Evolutionary conservation across 2,329 filamentous ascomycete species (phyloP).

Genomic region (Sporothrix phasma): DNA sequence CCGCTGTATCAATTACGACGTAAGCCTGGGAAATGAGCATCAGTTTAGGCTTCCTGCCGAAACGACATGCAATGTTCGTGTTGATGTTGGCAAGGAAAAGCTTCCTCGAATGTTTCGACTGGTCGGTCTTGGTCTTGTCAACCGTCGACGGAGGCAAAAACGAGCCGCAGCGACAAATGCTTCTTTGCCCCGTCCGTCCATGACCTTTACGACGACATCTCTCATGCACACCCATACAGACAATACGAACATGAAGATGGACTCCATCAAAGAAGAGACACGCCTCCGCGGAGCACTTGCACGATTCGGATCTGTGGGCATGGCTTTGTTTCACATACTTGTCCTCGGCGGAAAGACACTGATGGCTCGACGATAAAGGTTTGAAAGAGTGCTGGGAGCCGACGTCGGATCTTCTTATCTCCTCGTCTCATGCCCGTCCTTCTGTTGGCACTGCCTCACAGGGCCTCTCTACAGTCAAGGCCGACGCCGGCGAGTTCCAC

Average conservation of each 20-base stretch:
- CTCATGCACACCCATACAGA: not conserved
- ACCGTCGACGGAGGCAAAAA: not conserved
- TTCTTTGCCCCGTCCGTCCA: not conserved
- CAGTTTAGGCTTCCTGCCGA: not conserved
- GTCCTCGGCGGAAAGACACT: too few species aligned
- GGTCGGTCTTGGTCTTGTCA: not conserved
- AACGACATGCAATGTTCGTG: not conserved
- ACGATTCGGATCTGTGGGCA: not conserved
- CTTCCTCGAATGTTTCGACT: not conserved
- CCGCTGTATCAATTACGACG: not conserved
- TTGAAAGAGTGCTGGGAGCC: too few species aligned
- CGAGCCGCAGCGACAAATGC: not conserved
- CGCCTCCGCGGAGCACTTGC: not conserved
- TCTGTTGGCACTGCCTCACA: constrained; percentile 26
- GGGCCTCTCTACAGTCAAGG: constrained; percentile 26
- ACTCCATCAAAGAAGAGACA: too few species aligned
- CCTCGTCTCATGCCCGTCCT: constrained; percentile 29
- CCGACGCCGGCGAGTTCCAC: constrained; percentile 26
- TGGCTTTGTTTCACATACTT: not conserved
- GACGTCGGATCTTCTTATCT: too few species aligned
- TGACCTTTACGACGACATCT: too few species aligned
- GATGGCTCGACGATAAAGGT: not conserved
- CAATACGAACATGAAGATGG: not conserved
- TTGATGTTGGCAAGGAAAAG: not conserved
- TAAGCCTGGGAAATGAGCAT: too few species aligned